Evolutionary conservation across 1,284 basidiomycete genomes (phyloP), one percentile per base, ranked within the genome.

Genomic region (Xerocomus nothofagi): DNA sequence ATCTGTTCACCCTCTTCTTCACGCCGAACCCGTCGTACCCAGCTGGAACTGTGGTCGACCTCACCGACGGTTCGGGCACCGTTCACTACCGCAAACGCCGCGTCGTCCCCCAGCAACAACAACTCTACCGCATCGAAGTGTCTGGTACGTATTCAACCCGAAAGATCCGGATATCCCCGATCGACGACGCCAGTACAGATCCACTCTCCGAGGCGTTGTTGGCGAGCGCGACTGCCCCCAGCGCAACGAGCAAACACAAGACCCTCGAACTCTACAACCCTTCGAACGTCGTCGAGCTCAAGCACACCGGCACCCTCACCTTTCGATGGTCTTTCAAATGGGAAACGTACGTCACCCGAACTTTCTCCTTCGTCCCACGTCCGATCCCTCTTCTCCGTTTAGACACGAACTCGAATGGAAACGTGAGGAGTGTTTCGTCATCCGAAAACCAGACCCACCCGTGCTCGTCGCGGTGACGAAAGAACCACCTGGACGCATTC

Each of bases 381-480:
- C 7, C 8, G 15, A 18, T 6, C n/a, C 27, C 3, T 12, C 37
- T 24, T 4, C 36, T 6, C 6, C n/a, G 0, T 30, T 15, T 57
- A 91, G 88, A 32, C 84, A 91, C 53, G 81, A 86, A 48, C 89
- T 88, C 55, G 88, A 91, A 62, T 91, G 88, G 88, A 87, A 82
- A 62, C 78, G 85, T 37, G 86, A 90, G 63, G 85, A 87, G 58
- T 90, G 88, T 65, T 90, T 78, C 65, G 81, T 92, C 62, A 69
- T 93, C 37, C 81, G 90, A 37, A 91, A 91, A 62, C 88, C 90
- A 4, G 90, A 93, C 57, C 91, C 90, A 5, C 84, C 86, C 10
- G 88, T 93, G 1, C 77, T 91, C 3, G 84, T 91, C 11, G 89
- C 88, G 0, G 75, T 88, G 24, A 89, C 86, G 14, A 91, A 86